phyloP scores from a whole-genome alignment of 169 alveolate genomes.

The Plasmodium reichenowi region DNA sequence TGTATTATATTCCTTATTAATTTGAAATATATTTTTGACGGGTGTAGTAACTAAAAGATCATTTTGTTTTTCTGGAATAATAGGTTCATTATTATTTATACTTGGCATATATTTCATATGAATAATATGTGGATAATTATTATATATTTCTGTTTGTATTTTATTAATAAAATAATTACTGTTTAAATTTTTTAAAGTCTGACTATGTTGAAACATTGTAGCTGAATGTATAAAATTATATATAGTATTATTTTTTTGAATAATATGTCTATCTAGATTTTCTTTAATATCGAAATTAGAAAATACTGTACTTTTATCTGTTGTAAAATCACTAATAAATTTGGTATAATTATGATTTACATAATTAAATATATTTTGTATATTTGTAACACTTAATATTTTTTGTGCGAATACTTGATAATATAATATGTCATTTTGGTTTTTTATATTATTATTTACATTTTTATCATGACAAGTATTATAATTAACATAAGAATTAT shows the following conservation, averaged over 20 bases:
- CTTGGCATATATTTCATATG: slow-evolving; percentile 34
- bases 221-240: slow-evolving; percentile 65
- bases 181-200: slow-evolving; percentile 30
- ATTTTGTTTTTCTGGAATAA: not conserved
- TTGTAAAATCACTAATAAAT: slow-evolving; percentile 57
- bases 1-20: not conserved
- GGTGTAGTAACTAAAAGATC: not conserved
- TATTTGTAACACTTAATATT: slow-evolving; percentile 37
- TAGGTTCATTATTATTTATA: not conserved
- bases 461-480: no score
- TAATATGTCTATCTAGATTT: slow-evolving; percentile 49
- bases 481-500: no score
- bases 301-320: slow-evolving; percentile 55
- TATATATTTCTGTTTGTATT: slow-evolving; percentile 53
- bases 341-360: slow-evolving; percentile 49
- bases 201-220: slow-evolving; percentile 66
- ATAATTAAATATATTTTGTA: slow-evolving; percentile 48
- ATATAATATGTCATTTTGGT: not conserved
- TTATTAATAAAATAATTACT: slow-evolving; percentile 50
- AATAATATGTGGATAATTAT: slow-evolving; percentile 8
- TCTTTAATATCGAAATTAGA: slow-evolving; percentile 52
- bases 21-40: no score
- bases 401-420: slow-evolving; percentile 23
- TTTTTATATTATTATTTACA: not conserved
- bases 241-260: slow-evolving; percentile 54